A percentile compares a stretch with the other conserved stretches of the same genome.
phyloP scores from a whole-genome alignment of 2,329 filamentous ascomycete genomes.

The Cercospora brassicicola region DNA sequence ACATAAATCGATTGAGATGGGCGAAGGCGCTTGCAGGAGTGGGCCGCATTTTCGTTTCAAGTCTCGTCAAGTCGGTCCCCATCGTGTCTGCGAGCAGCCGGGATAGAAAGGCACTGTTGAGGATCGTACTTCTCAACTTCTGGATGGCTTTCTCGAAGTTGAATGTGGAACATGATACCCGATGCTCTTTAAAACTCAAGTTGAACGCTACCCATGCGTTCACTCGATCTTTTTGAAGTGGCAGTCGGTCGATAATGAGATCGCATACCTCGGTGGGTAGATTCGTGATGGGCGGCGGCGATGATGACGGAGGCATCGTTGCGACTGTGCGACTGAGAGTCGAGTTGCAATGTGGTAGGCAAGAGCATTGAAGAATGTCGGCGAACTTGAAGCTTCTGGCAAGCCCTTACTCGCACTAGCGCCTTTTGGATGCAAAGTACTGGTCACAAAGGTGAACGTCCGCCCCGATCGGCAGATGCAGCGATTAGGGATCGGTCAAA shows the following conservation, averaged over 20 bases:
- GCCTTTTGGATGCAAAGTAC: not conserved
- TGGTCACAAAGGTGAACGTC: not conserved
- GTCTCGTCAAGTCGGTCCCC: too few species aligned
- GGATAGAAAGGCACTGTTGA: not conserved
- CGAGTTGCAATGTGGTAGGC: not conserved
- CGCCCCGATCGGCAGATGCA: not conserved
- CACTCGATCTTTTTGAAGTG: not conserved
- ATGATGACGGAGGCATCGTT: not conserved
- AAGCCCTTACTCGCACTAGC: not conserved
- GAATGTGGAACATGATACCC: not conserved
- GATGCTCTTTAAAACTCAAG: not conserved
- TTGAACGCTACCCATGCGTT: not conserved
- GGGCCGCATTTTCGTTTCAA: not conserved
- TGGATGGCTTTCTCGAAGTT: not conserved
- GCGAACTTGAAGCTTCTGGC: not conserved
- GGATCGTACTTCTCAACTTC: not conserved
- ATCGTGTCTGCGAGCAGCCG: not conserved
- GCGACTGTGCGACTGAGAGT: not conserved
- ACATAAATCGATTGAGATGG: not conserved
- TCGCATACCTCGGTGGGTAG: not conserved
- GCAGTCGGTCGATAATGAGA: not conserved
- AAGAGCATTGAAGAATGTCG: not conserved
- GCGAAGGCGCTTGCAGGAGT: not conserved
- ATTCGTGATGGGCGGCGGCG: not conserved
- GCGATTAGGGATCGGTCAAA: not conserved